Base-by-base conservation (phyloP, 192 early-diverging fungal genomes). In the Spizellomyces punctatus region DNA sequence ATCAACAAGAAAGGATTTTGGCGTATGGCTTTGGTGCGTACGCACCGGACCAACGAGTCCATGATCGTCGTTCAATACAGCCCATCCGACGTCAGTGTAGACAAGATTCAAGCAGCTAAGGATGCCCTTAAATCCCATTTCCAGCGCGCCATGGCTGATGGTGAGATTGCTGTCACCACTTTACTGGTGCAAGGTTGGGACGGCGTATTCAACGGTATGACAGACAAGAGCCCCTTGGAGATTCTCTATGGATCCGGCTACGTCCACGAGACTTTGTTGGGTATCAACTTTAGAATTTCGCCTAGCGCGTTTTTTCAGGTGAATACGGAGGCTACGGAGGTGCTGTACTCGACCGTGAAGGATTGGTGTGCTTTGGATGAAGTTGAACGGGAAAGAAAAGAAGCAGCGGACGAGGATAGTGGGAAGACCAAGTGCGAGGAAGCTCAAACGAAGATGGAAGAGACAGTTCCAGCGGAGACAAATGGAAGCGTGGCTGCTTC, bases 261-360 rank as follows among this genome's bases (percentile, higher is more conserved):
- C 43, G 76, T 92, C 1, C 79, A 90, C 63, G 92, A 94, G 78
- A 78, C 83, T 8, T 56, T 94, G 7, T 70, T 91, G 46, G 90
- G 87, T 22, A 76, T 78, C 62, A 78, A 81, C 17, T 93, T 94
- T 72, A 81, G 86, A 21, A 84, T 94, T 16, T 93, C 91, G 2
- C 88, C 89, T 27, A 85, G 75, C 45, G 80, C 92, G 0, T 93
- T 94, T 71, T 94, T 94, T 82, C 92, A 93, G 79, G 81, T 91
- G 64, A 94, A 94, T 72, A 89, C 91, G 14, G 76, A 76, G 43
- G 90, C 85, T 9, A 87, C 91, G 8, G 87, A 93, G 66, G 44
- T 84, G 5, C 74, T 94, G 47, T 94, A 93, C 74, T 56, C 76
- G 44, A 67, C 71, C 21, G 79, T 86, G 21, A 60, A 82, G 10